Base-by-base conservation (phyloP, 192 early-diverging fungal species). In the Gigaspora rosea region DNA sequence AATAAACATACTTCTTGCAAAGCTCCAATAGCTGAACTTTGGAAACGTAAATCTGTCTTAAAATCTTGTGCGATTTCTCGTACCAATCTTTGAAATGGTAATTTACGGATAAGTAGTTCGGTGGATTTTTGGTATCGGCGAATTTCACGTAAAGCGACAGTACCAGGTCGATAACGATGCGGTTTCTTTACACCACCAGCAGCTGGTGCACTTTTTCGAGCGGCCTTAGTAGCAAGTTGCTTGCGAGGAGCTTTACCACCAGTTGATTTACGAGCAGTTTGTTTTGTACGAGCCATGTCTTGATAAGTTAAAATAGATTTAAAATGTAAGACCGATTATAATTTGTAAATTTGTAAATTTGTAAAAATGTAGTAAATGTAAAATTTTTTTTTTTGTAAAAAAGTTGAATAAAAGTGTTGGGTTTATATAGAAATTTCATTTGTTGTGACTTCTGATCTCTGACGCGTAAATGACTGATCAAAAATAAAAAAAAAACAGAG, bases 41-140 rank as follows among this genome's bases (percentile, higher is more conserved):
- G 97, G 94, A 98, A 98, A 78, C 97, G 95, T 61, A 99, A 88
- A 82, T 98, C 97, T 51, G 98, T 98, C 91, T 99, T 98, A 88
- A 97, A 98, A 86, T 99, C 96, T 88, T 99, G 97, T 71, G 96
- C 96, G 78, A 99, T 99, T 88, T 99, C 97, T 85, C 96, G 93
- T 33, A 99, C 96, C 59, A 99, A 91, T 80, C 95, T 92, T 89
- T 95, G 94, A 93, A 96, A 96, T 66, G 93, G 96, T 65, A 93
- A 86, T 88, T 96, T 94, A 86, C 95, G 92, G 84, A 96, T 95
- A 76, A 95, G 89, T 67, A 96, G 88, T 87, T 97, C 94, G 69
- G 96, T 96, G 71, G 95, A 94, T 88, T 98, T 98, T 86, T 98
- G 94, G 85, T 95, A 95, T 59, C 94, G 90, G 86, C 94, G 92